phyloP scores from a whole-genome alignment of 1,139 yeast species.

The Kodamaea plutei region DNA sequence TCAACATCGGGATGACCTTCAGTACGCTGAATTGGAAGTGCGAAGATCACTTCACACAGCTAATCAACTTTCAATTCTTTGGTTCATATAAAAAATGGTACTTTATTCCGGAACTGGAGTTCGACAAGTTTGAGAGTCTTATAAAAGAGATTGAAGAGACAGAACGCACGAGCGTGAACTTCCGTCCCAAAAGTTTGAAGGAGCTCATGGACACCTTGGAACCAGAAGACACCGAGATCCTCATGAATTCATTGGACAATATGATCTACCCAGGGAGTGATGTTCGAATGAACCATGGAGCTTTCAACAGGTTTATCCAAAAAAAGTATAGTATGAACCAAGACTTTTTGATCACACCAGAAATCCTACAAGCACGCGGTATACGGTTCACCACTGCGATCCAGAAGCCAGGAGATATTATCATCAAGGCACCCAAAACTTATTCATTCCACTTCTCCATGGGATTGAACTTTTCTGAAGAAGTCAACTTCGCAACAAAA shows the following conservation, averaged over 20 bases:
- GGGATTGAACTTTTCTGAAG: conserved; percentile 55
- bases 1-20: conserved; percentile 58
- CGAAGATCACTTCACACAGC: conserved; percentile 73
- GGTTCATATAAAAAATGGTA: conserved; percentile 80
- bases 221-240: conserved; percentile 21
- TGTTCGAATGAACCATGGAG: conserved; percentile 21
- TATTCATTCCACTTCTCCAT: conserved; percentile 48
- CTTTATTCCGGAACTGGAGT: conserved; percentile 67
- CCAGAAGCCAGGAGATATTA: conserved; percentile 59
- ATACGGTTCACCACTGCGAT: conserved; percentile 43
- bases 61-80: conserved; percentile 61
- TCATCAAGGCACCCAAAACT: conserved; percentile 54
- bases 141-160: conserved; percentile 16
- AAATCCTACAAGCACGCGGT: conserved; percentile 39
- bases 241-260: conserved; percentile 28
- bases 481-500: conserved; percentile 52
- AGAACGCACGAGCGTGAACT: conserved; percentile 22
- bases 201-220: conserved; percentile 13
- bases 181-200: conserved; percentile 16
- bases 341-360: conserved; percentile 48
- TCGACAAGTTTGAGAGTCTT: conserved; percentile 56
- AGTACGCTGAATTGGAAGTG: conserved; percentile 70
- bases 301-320: conserved; percentile 26
- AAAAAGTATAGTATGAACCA: conserved; percentile 23
- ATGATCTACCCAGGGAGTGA: conserved; percentile 24